Percentiles rank a stretch among this genome's conserved stretches.
Evolutionary conservation across 768 basidiomycete species (phyloP).

Genomic region (Mycena floridula): DNA sequence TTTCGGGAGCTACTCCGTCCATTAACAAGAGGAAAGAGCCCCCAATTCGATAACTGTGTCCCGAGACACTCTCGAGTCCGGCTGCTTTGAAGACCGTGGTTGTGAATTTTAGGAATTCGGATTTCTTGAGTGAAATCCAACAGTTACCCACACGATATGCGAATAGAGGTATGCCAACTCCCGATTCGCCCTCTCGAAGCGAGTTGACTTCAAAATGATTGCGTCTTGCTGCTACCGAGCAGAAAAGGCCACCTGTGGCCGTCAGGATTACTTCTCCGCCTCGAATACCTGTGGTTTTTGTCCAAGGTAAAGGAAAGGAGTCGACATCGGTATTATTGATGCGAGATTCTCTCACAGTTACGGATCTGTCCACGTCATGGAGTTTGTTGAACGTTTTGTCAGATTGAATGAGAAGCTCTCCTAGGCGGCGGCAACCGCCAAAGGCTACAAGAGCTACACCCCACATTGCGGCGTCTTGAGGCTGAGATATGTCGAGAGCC

Average conservation of each 20-base stretch:
- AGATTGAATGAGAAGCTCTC: constrained; percentile 1
- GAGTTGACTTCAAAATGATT: constrained; percentile 8
- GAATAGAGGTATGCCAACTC: constrained; percentile 6
- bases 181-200: no score
- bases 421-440: constrained; percentile 5
- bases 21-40: constrained; percentile 1
- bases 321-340: not conserved
- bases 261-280: constrained; percentile 11
- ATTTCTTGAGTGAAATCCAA: not conserved
- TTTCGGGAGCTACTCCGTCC: constrained; percentile 1
- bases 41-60: constrained; percentile 8
- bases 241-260: constrained; percentile 4
- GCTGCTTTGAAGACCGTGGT: not conserved
- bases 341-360: not conserved
- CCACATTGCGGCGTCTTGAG: constrained; percentile 9
- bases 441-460: constrained; percentile 9
- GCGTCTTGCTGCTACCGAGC: constrained; percentile 10
- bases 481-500: not conserved
- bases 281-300: constrained; percentile 3
- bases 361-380: not conserved
- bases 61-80: not conserved
- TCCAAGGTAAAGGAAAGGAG: constrained; percentile 12
- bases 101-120: not conserved
- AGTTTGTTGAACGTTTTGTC: not conserved
- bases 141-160: not conserved